phyloP scores from a whole-genome alignment of 768 basidiomycete genomes.

The Lentinula edodes region DNA sequence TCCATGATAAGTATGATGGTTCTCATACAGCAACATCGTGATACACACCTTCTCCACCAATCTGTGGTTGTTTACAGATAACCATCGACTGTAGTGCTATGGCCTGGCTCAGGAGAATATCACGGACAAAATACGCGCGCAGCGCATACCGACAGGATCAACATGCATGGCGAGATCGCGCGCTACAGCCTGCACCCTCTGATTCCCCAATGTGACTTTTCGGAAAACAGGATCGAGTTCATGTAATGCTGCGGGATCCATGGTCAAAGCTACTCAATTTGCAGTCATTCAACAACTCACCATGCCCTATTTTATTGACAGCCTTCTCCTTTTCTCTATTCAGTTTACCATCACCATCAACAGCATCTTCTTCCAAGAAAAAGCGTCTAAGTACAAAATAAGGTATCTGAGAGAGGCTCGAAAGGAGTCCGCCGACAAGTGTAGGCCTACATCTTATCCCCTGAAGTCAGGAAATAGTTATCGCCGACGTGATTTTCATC shows the following conservation, averaged over 20 bases:
- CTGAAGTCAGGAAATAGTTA: constrained; percentile 87
- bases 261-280: background rate
- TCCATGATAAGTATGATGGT: background rate
- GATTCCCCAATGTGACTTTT: constrained; percentile 75
- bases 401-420: background rate
- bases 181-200: constrained; percentile 61
- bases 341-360: constrained; percentile 66
- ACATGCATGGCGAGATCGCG: constrained; percentile 76
- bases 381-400: constrained; percentile 46
- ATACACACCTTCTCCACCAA: constrained; percentile 81
- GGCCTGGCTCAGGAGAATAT: background rate
- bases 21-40: background rate
- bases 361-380: constrained; percentile 89
- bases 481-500: constrained; percentile 81
- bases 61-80: constrained; percentile 90
- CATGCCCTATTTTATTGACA: constrained; percentile 95
- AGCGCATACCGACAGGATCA: constrained; percentile 69
- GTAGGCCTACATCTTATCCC: constrained; percentile 73
- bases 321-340: constrained; percentile 65
- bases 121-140: background rate
- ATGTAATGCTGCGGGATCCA: constrained; percentile 59
- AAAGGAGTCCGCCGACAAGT: background rate
- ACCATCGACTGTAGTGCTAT: constrained; percentile 89
- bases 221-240: constrained; percentile 80
- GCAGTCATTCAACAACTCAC: constrained; percentile 26